Evolutionary conservation across 108 stramenopile genomes (phyloP).

Genomic region (Nitzschia putrida): DNA sequence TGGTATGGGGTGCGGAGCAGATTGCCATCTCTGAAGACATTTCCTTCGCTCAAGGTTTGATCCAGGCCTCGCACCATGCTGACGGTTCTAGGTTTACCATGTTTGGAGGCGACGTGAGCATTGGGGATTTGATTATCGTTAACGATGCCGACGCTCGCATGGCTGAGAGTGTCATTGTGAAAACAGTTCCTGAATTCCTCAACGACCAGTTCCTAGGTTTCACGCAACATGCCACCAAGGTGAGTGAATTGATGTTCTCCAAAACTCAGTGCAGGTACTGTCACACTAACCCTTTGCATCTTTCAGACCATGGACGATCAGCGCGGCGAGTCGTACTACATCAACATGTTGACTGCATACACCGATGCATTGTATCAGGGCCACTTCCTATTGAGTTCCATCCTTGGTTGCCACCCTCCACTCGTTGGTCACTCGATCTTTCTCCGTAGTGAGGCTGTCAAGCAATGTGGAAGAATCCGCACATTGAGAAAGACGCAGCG

Average conservation of each 20-base stretch:
- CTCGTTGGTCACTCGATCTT: conserved; percentile 63
- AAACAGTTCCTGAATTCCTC: conserved; percentile 58
- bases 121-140: conserved; percentile 46
- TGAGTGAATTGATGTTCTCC: background rate
- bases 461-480: conserved; percentile 55
- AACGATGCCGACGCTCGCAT: conserved; percentile 65
- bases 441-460: conserved; percentile 54
- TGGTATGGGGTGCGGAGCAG: conserved; percentile 52
- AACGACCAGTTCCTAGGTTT: conserved; percentile 57
- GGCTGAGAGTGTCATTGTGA: conserved; percentile 49
- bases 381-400: conserved; percentile 51
- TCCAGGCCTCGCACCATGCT: conserved; percentile 41
- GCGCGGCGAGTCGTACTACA: conserved; percentile 51
- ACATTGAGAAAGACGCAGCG: conserved; percentile 55
- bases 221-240: conserved; percentile 62
- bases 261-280: background rate
- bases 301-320: conserved; percentile 48
- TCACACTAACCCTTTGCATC: background rate
- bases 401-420: conserved; percentile 63
- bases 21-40: conserved; percentile 16
- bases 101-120: conserved; percentile 47
- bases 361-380: conserved; percentile 59
- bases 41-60: conserved; percentile 37
- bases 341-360: conserved; percentile 46
- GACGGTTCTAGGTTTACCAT: conserved; percentile 53